Evolutionary conservation across 139 green algal genomes (phyloP).

Genomic region (Picochlorum sp.): DNA sequence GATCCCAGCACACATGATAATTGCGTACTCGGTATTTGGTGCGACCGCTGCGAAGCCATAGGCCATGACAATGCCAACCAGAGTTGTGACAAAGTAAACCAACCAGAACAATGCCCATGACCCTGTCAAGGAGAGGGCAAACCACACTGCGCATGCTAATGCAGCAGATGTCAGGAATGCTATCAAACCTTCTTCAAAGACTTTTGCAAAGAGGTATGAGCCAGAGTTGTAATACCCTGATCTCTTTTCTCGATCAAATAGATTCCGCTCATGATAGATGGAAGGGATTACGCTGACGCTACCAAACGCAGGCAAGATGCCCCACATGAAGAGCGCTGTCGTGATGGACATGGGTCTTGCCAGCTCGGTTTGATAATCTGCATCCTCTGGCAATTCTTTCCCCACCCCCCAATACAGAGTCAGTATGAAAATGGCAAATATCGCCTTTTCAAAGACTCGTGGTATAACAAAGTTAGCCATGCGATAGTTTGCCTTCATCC

Average conservation of each 20-base stretch:
- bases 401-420: slow-evolving; percentile 9
- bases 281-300: slow-evolving; percentile 16
- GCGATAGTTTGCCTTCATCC: slow-evolving; percentile 56
- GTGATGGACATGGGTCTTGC: slow-evolving; percentile 56
- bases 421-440: slow-evolving; percentile 7
- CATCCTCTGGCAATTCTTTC: slow-evolving; percentile 1
- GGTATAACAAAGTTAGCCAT: slow-evolving; percentile 46
- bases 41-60: slow-evolving; percentile 62
- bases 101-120: slow-evolving; percentile 53
- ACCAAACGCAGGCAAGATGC: slow-evolving; percentile 55
- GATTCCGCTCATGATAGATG: slow-evolving; percentile 21
- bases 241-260: slow-evolving; percentile 21
- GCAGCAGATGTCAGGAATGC: slow-evolving; percentile 15
- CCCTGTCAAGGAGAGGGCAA: slow-evolving; percentile 41
- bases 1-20: slow-evolving; percentile 15
- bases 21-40: slow-evolving; percentile 60
- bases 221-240: slow-evolving; percentile 36
- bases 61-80: slow-evolving; percentile 41
- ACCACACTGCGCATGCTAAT: slow-evolving; percentile 41
- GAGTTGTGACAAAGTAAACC: slow-evolving; percentile 42
- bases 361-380: neutral
- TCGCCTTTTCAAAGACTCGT: slow-evolving; percentile 63
- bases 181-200: slow-evolving; percentile 54
- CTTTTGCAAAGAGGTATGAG: slow-evolving; percentile 68
- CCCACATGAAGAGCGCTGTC: slow-evolving; percentile 66